phyloP scores from a whole-genome alignment of 495 filamentous ascomycete species.

The Acidomyces sp. region DNA sequence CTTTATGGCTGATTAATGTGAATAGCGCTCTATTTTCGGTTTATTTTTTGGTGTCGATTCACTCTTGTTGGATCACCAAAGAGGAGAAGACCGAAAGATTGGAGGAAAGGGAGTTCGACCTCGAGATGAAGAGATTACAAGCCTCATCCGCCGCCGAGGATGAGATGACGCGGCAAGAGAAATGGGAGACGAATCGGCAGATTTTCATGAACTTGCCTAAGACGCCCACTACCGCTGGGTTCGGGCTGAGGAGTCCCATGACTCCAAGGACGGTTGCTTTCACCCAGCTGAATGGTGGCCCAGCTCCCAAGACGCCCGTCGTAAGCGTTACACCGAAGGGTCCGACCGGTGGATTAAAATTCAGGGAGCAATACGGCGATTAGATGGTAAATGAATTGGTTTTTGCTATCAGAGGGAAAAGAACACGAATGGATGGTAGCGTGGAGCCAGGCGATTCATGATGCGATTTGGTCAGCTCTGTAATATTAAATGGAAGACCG shows the following conservation, averaged over 20 bases:
- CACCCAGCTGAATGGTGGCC: constrained; percentile 22
- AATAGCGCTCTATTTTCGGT: constrained; percentile 24
- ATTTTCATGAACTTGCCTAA: constrained; percentile 24
- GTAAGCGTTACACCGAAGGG: background rate
- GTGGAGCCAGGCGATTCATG: too few species aligned
- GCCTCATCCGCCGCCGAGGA: constrained; percentile 11
- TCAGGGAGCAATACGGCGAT: constrained; percentile 9
- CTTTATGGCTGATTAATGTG: constrained; percentile 1
- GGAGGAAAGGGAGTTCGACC: constrained; percentile 13
- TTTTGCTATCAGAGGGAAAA: too few species aligned
- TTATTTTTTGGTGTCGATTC: constrained; percentile 23
- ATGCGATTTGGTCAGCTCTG: too few species aligned
- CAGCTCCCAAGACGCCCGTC: background rate
- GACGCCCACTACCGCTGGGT: constrained; percentile 25
- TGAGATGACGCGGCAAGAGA: constrained; percentile 25
- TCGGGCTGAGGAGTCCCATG: constrained; percentile 21
- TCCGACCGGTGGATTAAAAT: background rate
- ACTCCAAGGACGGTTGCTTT: constrained; percentile 34
- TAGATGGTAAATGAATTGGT: too few species aligned
- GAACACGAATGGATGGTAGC: too few species aligned
- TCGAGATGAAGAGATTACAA: constrained; percentile 21
- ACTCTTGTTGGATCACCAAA: constrained; percentile 25
- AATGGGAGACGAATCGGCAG: constrained; percentile 30
- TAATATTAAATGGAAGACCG: too few species aligned
- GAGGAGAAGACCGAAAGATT: constrained; percentile 18